These are phyloP conservation scores for Boehmeria nivea DNA, from an alignment of 306 rosid genomes.

Conservation along the genomic window DNA sequence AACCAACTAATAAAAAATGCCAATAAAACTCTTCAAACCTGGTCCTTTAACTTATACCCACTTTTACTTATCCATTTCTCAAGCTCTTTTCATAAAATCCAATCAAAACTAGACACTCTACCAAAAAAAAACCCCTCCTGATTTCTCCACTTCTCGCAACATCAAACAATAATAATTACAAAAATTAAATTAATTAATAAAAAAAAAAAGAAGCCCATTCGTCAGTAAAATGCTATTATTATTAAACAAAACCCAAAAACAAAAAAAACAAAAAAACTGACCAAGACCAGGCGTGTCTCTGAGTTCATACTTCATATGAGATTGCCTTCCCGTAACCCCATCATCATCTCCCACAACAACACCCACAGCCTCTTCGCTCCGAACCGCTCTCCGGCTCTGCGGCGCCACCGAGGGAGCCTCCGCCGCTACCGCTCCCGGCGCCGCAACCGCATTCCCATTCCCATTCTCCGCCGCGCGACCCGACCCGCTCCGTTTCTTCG, in stretches of 20 bases:
- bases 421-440: conserved; percentile 17
- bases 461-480: conserved; percentile 41
- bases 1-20: too few relatives aligned
- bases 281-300: conserved; percentile 94
- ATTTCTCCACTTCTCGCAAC: too few relatives aligned
- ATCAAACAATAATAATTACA: too few relatives aligned
- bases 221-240: too few relatives aligned
- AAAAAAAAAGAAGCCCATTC: too few relatives aligned
- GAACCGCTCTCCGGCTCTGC: conserved; percentile 30
- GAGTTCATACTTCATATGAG: conserved; percentile 82
- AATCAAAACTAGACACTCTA: too few relatives aligned
- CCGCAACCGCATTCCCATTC: too few relatives aligned
- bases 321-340: conserved; percentile 53
- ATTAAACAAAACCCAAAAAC: neutral
- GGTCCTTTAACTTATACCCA: too few relatives aligned
- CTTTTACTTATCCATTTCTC: too few relatives aligned
- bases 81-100: too few relatives aligned
- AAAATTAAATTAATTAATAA: too few relatives aligned
- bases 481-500: conserved; percentile 65
- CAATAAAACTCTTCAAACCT: too few relatives aligned
- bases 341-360: conserved; percentile 55
- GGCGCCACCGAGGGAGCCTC: conserved; percentile 31
- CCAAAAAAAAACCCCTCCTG: neutral
- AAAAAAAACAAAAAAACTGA: conserved; percentile 15
- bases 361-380: conserved; percentile 65